Conservation (phyloP, 2,329 filamentous ascomycete species). For the Microdochium trichocladiopsis region DNA sequence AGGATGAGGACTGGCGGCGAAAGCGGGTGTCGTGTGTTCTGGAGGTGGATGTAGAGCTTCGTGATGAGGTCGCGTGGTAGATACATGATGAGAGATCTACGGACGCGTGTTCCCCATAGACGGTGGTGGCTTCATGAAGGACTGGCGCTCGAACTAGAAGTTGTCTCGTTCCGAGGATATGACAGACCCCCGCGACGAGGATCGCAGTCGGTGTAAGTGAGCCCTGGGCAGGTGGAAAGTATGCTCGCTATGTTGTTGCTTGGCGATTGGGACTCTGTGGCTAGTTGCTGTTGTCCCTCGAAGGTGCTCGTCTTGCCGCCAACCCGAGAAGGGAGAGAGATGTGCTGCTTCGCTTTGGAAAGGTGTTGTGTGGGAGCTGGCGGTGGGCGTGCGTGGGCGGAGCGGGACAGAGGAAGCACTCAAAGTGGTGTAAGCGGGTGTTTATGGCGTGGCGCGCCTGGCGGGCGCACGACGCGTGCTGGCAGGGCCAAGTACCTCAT, state of each 20-base stretch:
- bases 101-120: slow-evolving; percentile 21
- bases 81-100: slow-evolving; percentile 60
- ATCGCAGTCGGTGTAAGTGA: not conserved
- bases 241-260: not conserved
- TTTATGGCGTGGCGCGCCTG: not conserved
- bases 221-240: not conserved
- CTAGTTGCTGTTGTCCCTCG: not conserved
- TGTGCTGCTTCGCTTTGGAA: not conserved
- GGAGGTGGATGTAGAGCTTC: slow-evolving; percentile 84
- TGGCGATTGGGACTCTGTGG: too few relatives aligned
- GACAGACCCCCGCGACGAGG: not conserved
- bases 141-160: slow-evolving; percentile 2
- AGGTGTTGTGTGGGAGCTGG: not conserved
- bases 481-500: not conserved
- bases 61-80: slow-evolving; percentile 84
- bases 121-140: slow-evolving; percentile 23
- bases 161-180: not conserved
- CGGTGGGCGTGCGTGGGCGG: not conserved
- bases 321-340: not conserved
- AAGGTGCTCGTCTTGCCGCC: not conserved
- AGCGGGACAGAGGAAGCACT: not conserved
- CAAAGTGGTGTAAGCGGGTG: not conserved
- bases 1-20: slow-evolving; percentile 88
- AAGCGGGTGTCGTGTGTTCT: slow-evolving; percentile 79
- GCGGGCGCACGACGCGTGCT: not conserved